A percentile compares a stretch with the other conserved stretches of the same genome.
Evolutionary conservation across 768 basidiomycete species (phyloP).

Genomic region (Pulveroboletus frians): DNA sequence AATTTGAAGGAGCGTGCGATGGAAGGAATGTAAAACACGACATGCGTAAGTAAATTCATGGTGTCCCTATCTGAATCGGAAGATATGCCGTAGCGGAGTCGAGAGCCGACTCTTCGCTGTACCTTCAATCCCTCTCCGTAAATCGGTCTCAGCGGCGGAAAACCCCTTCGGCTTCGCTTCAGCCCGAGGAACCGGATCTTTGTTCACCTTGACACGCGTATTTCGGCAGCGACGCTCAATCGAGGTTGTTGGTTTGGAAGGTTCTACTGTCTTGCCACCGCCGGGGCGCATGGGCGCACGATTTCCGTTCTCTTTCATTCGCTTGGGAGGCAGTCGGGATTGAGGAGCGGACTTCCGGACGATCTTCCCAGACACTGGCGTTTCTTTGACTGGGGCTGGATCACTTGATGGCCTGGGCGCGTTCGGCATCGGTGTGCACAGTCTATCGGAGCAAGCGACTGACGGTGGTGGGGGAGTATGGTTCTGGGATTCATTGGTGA

Average conservation of each 20-base stretch:
- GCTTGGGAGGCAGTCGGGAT: slow-evolving; percentile 14
- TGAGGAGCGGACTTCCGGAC: slow-evolving; percentile 7
- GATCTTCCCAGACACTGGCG: not conserved
- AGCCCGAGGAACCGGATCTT: not conserved
- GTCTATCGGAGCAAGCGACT: slow-evolving; percentile 4
- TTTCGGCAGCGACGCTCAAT: slow-evolving; percentile 17
- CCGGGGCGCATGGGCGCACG: not conserved
- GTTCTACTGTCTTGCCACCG: not conserved
- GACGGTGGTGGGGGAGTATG: not conserved
- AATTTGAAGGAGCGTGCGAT: slow-evolving; percentile 7
- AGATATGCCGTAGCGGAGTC: slow-evolving; percentile 29
- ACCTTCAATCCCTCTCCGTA: slow-evolving; percentile 26
- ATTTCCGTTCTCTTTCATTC: slow-evolving; percentile 9
- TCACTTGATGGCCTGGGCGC: not conserved
- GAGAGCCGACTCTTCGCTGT: slow-evolving; percentile 24
- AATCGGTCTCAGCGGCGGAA: slow-evolving; percentile 9
- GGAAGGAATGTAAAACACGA: slow-evolving; percentile 8
- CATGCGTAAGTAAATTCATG: not conserved
- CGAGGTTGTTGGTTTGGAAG: slow-evolving; percentile 3
- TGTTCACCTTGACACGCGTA: slow-evolving; percentile 14
- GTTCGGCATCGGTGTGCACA: slow-evolving; percentile 9
- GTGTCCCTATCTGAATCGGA: slow-evolving; percentile 24
- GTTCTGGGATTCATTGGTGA: slow-evolving; percentile 2
- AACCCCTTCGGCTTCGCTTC: slow-evolving; percentile 15
- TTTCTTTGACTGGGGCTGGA: not conserved